Conservation (phyloP, 495 filamentous ascomycete species). For the Acidomyces sp. region DNA sequence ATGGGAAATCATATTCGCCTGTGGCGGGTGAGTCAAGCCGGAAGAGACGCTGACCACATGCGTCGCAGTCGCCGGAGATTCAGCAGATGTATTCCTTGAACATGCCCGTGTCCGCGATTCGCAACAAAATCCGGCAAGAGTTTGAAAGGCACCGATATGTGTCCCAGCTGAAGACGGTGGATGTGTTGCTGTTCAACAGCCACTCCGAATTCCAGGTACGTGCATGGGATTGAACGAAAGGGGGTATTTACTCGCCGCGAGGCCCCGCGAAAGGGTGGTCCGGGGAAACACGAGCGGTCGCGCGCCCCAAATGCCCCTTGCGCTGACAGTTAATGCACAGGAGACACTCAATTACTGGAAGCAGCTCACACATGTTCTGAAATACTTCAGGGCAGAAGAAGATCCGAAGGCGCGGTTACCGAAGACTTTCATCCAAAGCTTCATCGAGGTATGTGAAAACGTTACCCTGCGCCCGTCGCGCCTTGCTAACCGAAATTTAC, state of each 20-base stretch:
- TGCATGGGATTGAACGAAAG: no score
- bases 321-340: no score
- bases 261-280: no score
- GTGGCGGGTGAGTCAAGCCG: no score
- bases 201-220: conserved; percentile 76
- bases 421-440: conserved; percentile 76
- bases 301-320: no score
- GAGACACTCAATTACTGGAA: conserved; percentile 99
- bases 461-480: conserved; percentile 1
- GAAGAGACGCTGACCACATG: no score
- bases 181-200: conserved; percentile 76
- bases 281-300: no score
- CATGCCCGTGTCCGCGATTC: conserved; percentile 73
- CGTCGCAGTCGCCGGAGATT: conserved; percentile 92
- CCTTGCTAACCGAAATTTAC: conserved; percentile 9
- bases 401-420: conserved; percentile 67
- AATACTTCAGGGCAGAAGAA: conserved; percentile 88
- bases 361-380: conserved; percentile 89
- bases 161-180: conserved; percentile 71
- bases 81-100: conserved; percentile 90
- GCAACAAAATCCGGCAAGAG: conserved; percentile 90
- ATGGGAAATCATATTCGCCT: no score
- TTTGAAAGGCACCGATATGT: conserved; percentile 94
- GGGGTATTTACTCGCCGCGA: no score
- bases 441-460: conserved; percentile 57